A percentile compares a stretch with the other conserved stretches of the same genome.
phyloP scores from a whole-genome alignment of 1,284 basidiomycete species.

The Phylloboletellus chloephorus region DNA sequence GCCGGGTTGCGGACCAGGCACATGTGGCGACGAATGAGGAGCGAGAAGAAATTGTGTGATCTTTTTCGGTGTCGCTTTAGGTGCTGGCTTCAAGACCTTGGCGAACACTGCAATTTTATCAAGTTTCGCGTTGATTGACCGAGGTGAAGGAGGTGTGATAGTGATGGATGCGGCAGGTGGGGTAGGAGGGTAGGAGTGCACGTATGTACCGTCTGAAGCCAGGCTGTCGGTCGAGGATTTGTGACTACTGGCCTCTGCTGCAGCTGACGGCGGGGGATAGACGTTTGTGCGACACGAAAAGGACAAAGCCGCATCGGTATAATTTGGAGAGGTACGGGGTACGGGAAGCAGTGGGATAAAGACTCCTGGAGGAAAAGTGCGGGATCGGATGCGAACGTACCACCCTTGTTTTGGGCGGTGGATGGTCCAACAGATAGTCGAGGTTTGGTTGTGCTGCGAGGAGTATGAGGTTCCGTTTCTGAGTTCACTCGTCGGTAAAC shows the following conservation, averaged over 20 bases:
- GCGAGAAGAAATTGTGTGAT: slow-evolving; percentile 60
- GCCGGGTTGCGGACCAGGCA: slow-evolving; percentile 32
- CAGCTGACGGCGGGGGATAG: slow-evolving; percentile 20
- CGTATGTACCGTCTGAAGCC: slow-evolving; percentile 33
- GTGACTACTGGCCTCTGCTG: slow-evolving; percentile 4
- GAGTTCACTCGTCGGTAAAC: slow-evolving; percentile 23
- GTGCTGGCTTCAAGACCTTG: slow-evolving; percentile 8
- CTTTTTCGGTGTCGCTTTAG: slow-evolving; percentile 26
- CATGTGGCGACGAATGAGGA: slow-evolving; percentile 44
- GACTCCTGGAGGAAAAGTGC: slow-evolving; percentile 56
- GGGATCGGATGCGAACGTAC: slow-evolving; percentile 70
- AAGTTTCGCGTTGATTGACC: slow-evolving; percentile 38
- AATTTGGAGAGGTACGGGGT: slow-evolving; percentile 47
- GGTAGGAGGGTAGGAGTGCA: slow-evolving; percentile 67
- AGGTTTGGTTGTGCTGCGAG: slow-evolving; percentile 57
- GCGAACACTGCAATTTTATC: slow-evolving; percentile 24
- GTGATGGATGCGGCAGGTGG: slow-evolving; percentile 40
- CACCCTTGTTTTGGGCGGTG: slow-evolving; percentile 73
- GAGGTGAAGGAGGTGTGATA: slow-evolving; percentile 43
- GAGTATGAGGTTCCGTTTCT: background rate
- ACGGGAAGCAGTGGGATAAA: slow-evolving; percentile 62
- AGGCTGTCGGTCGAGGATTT: slow-evolving; percentile 33
- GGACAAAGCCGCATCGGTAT: slow-evolving; percentile 55
- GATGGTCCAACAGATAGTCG: slow-evolving; percentile 62
- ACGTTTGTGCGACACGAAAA: slow-evolving; percentile 58